Percentiles rank a stretch among this genome's conserved stretches.
Evolutionary conservation across 2,329 filamentous ascomycete species (phyloP).

Genomic region (Eutypella sp.): DNA sequence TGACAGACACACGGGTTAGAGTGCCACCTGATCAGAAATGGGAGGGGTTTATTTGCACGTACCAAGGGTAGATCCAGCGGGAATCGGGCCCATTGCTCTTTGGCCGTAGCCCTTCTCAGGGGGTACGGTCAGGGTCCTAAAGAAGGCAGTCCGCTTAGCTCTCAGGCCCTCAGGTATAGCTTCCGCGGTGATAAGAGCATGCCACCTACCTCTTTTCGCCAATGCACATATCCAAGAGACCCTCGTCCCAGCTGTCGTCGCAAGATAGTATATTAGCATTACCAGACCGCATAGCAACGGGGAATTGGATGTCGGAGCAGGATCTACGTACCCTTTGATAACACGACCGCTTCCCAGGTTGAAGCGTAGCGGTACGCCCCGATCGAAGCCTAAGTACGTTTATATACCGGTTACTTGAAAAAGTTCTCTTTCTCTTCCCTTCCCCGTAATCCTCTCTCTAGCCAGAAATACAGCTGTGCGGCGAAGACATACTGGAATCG

Average conservation of each 20-base stretch:
- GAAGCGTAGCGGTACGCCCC: slow-evolving; percentile 72
- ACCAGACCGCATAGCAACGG: slow-evolving; percentile 1
- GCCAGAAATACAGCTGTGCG: slow-evolving; percentile 22
- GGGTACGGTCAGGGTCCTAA: slow-evolving; percentile 78
- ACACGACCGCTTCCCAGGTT: slow-evolving; percentile 75
- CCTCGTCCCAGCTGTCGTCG: slow-evolving; percentile 74
- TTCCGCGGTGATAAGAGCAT: not conserved
- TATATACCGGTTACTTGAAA: no score
- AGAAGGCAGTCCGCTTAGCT: slow-evolving; percentile 13
- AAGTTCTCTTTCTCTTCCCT: no score
- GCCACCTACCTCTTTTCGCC: slow-evolving; percentile 70
- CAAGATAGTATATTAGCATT: slow-evolving; percentile 13
- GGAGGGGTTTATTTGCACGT: slow-evolving; percentile 22
- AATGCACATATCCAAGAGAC: slow-evolving; percentile 88
- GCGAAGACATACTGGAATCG: slow-evolving; percentile 58
- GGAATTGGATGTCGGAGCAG: not conserved
- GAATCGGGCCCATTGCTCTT: slow-evolving; percentile 74
- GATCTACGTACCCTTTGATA: slow-evolving; percentile 69
- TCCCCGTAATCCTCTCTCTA: not conserved
- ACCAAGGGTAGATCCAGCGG: slow-evolving; percentile 72
- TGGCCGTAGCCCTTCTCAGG: slow-evolving; percentile 80
- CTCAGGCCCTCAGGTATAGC: not conserved
- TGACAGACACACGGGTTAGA: slow-evolving; percentile 6
- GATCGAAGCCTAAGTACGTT: slow-evolving; percentile 63
- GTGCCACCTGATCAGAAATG: not conserved